These are phyloP conservation scores for Colletotrichum coccodes DNA, from an alignment of 2,329 filamentous ascomycete genomes.

Conservation along the genomic window DNA sequence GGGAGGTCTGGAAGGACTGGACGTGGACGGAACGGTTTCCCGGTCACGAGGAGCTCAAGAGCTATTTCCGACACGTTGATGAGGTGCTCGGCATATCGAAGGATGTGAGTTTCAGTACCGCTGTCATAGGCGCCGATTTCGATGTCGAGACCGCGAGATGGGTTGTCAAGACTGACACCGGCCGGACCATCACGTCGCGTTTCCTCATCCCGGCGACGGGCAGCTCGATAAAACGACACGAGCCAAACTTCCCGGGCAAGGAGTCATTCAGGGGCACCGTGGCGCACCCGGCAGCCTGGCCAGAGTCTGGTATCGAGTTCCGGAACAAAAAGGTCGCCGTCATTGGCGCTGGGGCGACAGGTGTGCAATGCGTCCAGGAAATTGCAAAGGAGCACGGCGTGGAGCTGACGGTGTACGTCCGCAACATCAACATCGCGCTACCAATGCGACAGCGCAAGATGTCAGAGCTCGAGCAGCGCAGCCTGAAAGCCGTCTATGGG, in stretches of 20 bases:
- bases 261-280: slow-evolving; percentile 40
- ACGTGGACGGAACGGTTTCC: slow-evolving; percentile 54
- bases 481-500: slow-evolving; percentile 45
- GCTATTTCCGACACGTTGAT: slow-evolving; percentile 59
- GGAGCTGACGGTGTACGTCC: slow-evolving; percentile 59
- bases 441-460: slow-evolving; percentile 65
- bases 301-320: slow-evolving; percentile 33
- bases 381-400: slow-evolving; percentile 45
- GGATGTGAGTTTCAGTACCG: slow-evolving; percentile 54
- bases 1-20: slow-evolving; percentile 55
- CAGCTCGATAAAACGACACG: slow-evolving; percentile 54
- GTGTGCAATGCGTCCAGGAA: slow-evolving; percentile 42
- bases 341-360: slow-evolving; percentile 44
- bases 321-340: slow-evolving; percentile 40
- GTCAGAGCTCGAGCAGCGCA: slow-evolving; percentile 56
- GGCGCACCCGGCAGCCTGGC: slow-evolving; percentile 43
- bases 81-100: slow-evolving; percentile 53
- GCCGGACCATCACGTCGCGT: slow-evolving; percentile 47
- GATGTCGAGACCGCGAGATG: slow-evolving; percentile 49
- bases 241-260: slow-evolving; percentile 46
- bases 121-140: slow-evolving; percentile 53
- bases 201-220: slow-evolving; percentile 59
- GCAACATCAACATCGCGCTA: slow-evolving; percentile 67
- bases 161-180: slow-evolving; percentile 54
- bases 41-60: slow-evolving; percentile 48